These are phyloP conservation scores for Trifolium repens DNA, from an alignment of 306 rosid genomes.

Conservation along the genomic window DNA sequence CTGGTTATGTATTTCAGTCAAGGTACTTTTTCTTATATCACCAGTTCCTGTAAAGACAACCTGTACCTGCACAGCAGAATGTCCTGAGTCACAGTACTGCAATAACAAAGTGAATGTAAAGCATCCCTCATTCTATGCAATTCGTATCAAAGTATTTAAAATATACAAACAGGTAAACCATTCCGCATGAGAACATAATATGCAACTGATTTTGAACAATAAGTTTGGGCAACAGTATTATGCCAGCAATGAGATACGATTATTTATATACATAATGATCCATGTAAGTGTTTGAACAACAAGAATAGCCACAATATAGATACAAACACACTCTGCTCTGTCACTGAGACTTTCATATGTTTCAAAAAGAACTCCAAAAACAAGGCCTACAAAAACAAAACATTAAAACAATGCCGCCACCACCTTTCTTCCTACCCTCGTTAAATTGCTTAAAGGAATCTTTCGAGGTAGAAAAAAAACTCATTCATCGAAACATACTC, in stretches of 20 bases:
- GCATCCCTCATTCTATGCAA: background rate
- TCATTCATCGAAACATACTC: background rate
- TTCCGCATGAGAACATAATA: background rate
- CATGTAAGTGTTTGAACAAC: too few relatives aligned
- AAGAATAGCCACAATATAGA: background rate
- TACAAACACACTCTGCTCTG: background rate
- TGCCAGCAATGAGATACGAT: background rate
- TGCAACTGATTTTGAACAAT: background rate
- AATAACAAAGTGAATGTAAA: background rate
- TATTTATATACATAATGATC: too few relatives aligned
- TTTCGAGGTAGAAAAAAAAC: background rate
- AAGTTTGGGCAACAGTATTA: background rate
- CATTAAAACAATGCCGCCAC: too few relatives aligned
- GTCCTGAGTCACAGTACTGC: background rate
- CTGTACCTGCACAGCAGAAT: constrained; percentile 45
- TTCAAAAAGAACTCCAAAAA: background rate
- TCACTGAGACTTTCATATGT: background rate
- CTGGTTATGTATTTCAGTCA: constrained; percentile 14
- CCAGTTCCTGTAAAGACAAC: constrained; percentile 52
- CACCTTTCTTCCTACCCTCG: too few relatives aligned
- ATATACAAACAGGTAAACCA: background rate
- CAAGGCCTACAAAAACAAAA: background rate
- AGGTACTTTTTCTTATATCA: constrained; percentile 30
- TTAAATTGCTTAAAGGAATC: too few relatives aligned
- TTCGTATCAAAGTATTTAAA: background rate